These are phyloP conservation scores for Globisporangium takayamanum DNA, from an alignment of 352 stramenopile species.

Conservation along the genomic window DNA sequence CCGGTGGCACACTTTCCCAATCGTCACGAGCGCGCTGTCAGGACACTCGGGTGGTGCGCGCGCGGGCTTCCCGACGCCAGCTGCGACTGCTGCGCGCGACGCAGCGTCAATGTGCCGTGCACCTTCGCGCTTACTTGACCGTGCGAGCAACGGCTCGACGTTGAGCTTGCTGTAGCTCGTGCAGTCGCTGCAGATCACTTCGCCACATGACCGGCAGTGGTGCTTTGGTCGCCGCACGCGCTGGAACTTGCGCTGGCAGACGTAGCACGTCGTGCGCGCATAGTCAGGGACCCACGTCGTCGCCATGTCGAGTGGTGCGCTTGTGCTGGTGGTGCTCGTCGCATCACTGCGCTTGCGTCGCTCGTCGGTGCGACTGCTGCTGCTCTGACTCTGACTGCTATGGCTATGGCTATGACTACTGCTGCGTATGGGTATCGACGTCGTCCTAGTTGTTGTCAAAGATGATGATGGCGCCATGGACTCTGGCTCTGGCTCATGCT, in stretches of 20 bases:
- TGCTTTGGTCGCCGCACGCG: conserved; percentile 52
- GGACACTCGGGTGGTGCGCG: not conserved
- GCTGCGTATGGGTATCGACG: not conserved
- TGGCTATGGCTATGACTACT: not conserved
- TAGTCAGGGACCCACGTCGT: conserved; percentile 57
- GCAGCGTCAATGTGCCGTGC: not conserved
- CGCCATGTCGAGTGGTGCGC: conserved; percentile 45
- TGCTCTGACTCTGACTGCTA: not conserved
- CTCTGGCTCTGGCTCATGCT: not conserved
- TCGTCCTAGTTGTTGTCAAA: not conserved
- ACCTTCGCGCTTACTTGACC: not conserved
- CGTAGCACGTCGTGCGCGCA: conserved; percentile 36
- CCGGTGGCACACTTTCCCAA: conserved; percentile 53
- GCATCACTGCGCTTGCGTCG: not conserved
- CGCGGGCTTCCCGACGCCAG: not conserved
- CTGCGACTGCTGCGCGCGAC: not conserved
- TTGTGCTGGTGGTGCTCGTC: not conserved
- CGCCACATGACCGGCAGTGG: conserved; percentile 66
- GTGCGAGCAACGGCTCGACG: conserved; percentile 16
- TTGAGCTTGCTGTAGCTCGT: conserved; percentile 39
- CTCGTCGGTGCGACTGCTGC: not conserved
- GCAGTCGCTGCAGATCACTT: conserved; percentile 55
- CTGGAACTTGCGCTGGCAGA: conserved; percentile 63
- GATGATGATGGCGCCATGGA: not conserved
- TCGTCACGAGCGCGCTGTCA: conserved; percentile 19